Percentiles rank a stretch among this genome's conserved stretches.
Evolutionary conservation across 1,284 basidiomycete genomes (phyloP).

Genomic region (Xerocomus minutiporus): DNA sequence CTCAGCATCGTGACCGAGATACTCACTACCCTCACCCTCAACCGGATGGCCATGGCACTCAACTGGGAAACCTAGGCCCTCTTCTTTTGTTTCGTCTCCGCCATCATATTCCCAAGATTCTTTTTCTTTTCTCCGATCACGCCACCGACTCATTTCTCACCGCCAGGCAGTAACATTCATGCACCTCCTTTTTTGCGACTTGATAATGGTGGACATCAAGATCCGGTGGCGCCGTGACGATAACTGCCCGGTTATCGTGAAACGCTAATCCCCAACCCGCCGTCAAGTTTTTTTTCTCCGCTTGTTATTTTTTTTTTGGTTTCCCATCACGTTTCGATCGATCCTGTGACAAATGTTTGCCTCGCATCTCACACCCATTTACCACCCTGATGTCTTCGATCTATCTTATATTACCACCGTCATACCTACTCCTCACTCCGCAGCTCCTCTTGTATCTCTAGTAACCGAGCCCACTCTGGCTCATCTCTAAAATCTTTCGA

Average conservation of each 20-base stretch:
- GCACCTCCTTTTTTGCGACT: slow-evolving; percentile 1
- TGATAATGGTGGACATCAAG: slow-evolving; percentile 1
- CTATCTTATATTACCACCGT: slow-evolving; percentile 17
- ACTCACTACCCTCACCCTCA: slow-evolving; percentile 62
- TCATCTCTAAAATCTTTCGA: slow-evolving; percentile 84
- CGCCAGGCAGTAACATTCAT: slow-evolving; percentile 4
- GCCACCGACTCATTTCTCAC: slow-evolving; percentile 3
- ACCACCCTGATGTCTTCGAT: not conserved
- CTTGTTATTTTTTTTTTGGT: not conserved
- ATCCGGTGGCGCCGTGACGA: slow-evolving; percentile 10
- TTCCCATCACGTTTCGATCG: slow-evolving; percentile 13
- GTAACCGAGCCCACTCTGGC: slow-evolving; percentile 73
- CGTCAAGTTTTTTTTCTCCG: not conserved
- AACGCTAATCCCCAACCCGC: slow-evolving; percentile 12
- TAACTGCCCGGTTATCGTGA: slow-evolving; percentile 13
- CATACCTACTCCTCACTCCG: slow-evolving; percentile 23
- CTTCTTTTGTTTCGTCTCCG: not conserved
- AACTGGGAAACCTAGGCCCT: slow-evolving; percentile 41
- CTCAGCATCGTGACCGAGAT: slow-evolving; percentile 66
- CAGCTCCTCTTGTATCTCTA: slow-evolving; percentile 56
- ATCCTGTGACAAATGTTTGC: not conserved
- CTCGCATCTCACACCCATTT: slow-evolving; percentile 1
- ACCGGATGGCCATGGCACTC: slow-evolving; percentile 56
- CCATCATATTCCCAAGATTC: slow-evolving; percentile 2
- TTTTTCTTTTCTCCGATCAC: slow-evolving; percentile 1